A percentile compares a stretch with the other conserved stretches of the same genome.
These are phyloP conservation scores for Globisporangium carolinianum DNA, from an alignment of 352 stramenopile genomes.

Conservation along the genomic window DNA sequence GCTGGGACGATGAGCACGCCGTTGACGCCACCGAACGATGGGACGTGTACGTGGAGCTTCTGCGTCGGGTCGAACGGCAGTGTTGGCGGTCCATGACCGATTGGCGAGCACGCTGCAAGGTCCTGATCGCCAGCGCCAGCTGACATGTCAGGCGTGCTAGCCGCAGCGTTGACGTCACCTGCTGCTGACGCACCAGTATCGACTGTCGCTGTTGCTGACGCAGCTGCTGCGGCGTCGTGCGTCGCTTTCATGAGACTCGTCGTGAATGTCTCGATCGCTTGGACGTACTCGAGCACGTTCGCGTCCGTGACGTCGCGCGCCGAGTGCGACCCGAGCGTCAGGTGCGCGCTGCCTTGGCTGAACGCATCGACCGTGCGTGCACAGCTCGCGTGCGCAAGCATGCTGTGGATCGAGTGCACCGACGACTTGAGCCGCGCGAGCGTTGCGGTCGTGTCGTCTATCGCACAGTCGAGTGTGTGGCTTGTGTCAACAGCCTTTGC, in stretches of 20 bases:
- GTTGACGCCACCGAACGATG: slow-evolving; percentile 46
- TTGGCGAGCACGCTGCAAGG: slow-evolving; percentile 14
- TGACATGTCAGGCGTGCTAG: too few species aligned
- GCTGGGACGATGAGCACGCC: slow-evolving; percentile 47
- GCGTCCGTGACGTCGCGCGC: slow-evolving; percentile 43
- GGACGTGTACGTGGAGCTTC: slow-evolving; percentile 52
- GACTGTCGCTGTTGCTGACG: not conserved
- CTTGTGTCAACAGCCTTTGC: slow-evolving; percentile 28
- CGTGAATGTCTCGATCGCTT: slow-evolving; percentile 67
- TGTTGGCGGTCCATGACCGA: slow-evolving; percentile 41
- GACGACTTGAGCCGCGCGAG: slow-evolving; percentile 57
- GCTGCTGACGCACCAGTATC: not conserved
- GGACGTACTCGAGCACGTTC: slow-evolving; percentile 72
- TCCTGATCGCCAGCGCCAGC: too few species aligned
- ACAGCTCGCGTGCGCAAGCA: slow-evolving; percentile 48
- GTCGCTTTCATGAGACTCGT: slow-evolving; percentile 50
- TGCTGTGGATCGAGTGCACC: slow-evolving; percentile 68
- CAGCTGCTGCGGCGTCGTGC: slow-evolving; percentile 13
- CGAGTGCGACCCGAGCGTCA: slow-evolving; percentile 20
- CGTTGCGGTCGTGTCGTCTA: slow-evolving; percentile 45
- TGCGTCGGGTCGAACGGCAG: slow-evolving; percentile 45
- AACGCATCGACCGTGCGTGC: slow-evolving; percentile 33
- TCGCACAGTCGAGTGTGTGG: slow-evolving; percentile 43
- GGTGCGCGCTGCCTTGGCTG: slow-evolving; percentile 15
- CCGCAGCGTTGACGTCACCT: not conserved